A percentile compares a stretch with the other conserved stretches of the same genome.
Conservation (phyloP, 2,329 filamentous ascomycete genomes). For the Fusarium sacchari region DNA sequence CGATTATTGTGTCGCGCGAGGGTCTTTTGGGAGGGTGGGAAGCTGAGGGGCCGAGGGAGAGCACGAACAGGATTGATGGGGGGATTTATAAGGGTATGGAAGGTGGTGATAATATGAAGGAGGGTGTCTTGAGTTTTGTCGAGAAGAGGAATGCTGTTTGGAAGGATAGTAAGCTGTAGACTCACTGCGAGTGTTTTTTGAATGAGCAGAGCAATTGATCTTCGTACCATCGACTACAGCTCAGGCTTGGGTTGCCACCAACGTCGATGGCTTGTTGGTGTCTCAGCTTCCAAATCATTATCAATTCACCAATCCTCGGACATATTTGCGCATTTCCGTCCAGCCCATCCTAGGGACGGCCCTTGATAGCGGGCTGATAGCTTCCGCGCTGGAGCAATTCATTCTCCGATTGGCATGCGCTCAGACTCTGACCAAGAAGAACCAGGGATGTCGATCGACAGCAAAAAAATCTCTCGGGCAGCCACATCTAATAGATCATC, state of each 20-base stretch:
- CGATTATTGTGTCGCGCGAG: conserved; percentile 77
- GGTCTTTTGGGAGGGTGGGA: conserved; percentile 80
- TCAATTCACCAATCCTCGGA: background rate
- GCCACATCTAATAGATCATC: conserved; percentile 10
- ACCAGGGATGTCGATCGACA: conserved; percentile 18
- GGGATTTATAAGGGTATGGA: conserved; percentile 69
- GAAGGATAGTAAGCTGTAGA: conserved; percentile 70
- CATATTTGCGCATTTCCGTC: background rate
- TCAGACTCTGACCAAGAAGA: conserved; percentile 1
- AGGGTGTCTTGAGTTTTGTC: conserved; percentile 79
- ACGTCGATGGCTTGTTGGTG: conserved; percentile 26
- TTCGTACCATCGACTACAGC: background rate
- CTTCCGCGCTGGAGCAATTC: conserved; percentile 19
- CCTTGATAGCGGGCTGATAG: conserved; percentile 31
- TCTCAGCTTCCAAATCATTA: background rate
- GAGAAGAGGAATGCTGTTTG: conserved; percentile 78
- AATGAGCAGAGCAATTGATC: background rate
- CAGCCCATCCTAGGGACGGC: conserved; percentile 33
- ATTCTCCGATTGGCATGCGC: conserved; percentile 24
- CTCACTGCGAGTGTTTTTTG: background rate
- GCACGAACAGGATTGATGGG: conserved; percentile 65
- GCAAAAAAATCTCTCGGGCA: conserved; percentile 2
- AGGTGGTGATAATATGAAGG: conserved; percentile 76
- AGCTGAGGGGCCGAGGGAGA: conserved; percentile 70
- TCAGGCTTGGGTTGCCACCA: conserved; percentile 16